Conservation (phyloP, 2,329 filamentous ascomycete species). For the Apiospora pterosperma region DNA sequence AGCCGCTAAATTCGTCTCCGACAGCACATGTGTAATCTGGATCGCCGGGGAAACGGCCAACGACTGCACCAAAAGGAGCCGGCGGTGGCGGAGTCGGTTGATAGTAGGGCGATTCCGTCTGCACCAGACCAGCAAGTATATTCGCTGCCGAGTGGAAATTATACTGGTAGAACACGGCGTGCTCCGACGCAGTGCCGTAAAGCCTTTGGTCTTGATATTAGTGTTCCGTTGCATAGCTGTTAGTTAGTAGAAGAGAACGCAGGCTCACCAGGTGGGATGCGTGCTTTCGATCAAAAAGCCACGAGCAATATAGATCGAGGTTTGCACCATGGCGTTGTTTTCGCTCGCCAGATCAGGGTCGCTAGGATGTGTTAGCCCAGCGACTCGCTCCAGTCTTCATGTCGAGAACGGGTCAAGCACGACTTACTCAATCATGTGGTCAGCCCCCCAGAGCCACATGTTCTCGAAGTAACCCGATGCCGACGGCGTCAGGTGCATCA, state of each 20-base stretch:
- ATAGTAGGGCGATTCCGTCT: slow-evolving; percentile 40
- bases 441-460: slow-evolving; percentile 65
- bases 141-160: background rate
- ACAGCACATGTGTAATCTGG: background rate
- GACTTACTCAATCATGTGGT: slow-evolving; percentile 39
- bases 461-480: slow-evolving; percentile 49
- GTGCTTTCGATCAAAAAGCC: slow-evolving; percentile 32
- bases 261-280: slow-evolving; percentile 28
- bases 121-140: slow-evolving; percentile 33
- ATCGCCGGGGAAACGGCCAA: background rate
- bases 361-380: too few relatives aligned
- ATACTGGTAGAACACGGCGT: background rate
- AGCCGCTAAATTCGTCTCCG: slow-evolving; percentile 3
- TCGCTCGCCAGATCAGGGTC: background rate
- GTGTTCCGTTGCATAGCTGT: slow-evolving; percentile 47
- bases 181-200: slow-evolving; percentile 27
- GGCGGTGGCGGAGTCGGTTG: slow-evolving; percentile 40
- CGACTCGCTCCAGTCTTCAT: too few relatives aligned
- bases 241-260: slow-evolving; percentile 43
- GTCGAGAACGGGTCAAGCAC: background rate
- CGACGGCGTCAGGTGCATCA: slow-evolving; percentile 41
- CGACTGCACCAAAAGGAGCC: slow-evolving; percentile 30
- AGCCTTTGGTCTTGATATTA: slow-evolving; percentile 55
- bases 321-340: slow-evolving; percentile 39
- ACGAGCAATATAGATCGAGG: slow-evolving; percentile 30